Percentiles rank a stretch among this genome's conserved stretches.
These are phyloP conservation scores for Quercus berberidifolia DNA, from an alignment of 306 rosid species.

Conservation along the genomic window DNA sequence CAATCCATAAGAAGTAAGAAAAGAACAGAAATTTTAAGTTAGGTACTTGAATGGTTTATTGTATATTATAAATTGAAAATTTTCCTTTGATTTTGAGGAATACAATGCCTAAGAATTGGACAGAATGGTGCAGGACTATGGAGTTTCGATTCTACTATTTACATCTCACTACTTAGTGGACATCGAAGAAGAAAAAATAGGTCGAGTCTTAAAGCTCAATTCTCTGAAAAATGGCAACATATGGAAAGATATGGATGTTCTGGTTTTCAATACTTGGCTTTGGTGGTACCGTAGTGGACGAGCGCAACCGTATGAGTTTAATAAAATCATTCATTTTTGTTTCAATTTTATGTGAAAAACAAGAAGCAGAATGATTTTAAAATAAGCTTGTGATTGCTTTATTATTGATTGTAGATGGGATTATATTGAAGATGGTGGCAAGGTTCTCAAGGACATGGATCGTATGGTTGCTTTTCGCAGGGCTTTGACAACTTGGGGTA, in stretches of 20 bases:
- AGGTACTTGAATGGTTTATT: no score
- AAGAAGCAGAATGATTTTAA: not conserved
- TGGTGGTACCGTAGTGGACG: slow-evolving; percentile 73
- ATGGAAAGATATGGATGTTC: slow-evolving; percentile 62
- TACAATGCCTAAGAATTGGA: not conserved
- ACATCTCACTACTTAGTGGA: slow-evolving; percentile 49
- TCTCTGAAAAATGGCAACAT: slow-evolving; percentile 47
- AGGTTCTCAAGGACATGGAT: slow-evolving; percentile 55
- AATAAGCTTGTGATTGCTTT: not conserved
- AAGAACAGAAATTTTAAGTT: no score
- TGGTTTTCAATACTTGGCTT: slow-evolving; percentile 78
- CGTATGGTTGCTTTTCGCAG: slow-evolving; percentile 56
- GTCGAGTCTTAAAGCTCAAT: slow-evolving; percentile 64
- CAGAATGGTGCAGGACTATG: slow-evolving; percentile 41
- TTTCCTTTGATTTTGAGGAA: no score
- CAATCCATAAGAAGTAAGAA: no score
- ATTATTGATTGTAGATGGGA: slow-evolving; percentile 54
- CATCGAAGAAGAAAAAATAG: slow-evolving; percentile 45
- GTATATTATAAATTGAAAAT: no score
- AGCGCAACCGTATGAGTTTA: slow-evolving; percentile 47
- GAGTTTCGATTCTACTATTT: slow-evolving; percentile 42
- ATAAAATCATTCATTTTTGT: not conserved
- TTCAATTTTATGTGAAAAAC: not conserved
- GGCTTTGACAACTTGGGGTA: slow-evolving; percentile 67
- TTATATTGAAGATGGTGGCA: slow-evolving; percentile 48